phyloP scores from a whole-genome alignment of 805 yeast genomes.

The Hermanozyma aechmeae region DNA sequence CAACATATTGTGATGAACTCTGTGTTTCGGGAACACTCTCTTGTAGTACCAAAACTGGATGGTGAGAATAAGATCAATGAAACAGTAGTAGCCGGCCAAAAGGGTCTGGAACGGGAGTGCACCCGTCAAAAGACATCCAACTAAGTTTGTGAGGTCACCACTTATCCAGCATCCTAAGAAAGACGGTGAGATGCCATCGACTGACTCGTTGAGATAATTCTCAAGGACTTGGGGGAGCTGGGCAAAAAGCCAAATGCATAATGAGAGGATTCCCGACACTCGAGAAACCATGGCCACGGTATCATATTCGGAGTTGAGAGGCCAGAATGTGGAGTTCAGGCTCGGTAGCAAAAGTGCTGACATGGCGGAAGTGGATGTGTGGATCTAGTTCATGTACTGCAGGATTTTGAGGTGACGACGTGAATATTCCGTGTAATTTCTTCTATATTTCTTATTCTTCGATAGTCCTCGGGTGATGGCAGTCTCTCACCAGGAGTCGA shows the following conservation, averaged over 20 bases:
- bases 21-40: conserved; percentile 13
- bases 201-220: conserved; percentile 22
- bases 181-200: conserved; percentile 22
- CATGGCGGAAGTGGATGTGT: too few relatives aligned
- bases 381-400: too few relatives aligned
- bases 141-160: conserved; percentile 37
- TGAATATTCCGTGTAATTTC: too few relatives aligned
- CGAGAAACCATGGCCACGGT: conserved; percentile 5
- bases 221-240: conserved; percentile 20
- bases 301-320: too few relatives aligned
- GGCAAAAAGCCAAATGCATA: conserved; percentile 19
- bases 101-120: conserved; percentile 77
- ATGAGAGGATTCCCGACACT: conserved; percentile 12
- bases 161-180: conserved; percentile 27
- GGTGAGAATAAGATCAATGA: conserved; percentile 9
- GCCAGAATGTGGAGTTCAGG: too few relatives aligned
- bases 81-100: conserved; percentile 63
- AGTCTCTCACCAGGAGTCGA: too few relatives aligned
- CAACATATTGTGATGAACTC: conserved; percentile 28
- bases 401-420: too few relatives aligned
- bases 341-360: too few relatives aligned
- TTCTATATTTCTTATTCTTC: too few relatives aligned
- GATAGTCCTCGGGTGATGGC: too few relatives aligned
- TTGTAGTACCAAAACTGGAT: conserved; percentile 13
- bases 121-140: conserved; percentile 67